These are phyloP conservation scores for Geranium rotundifolium DNA, from an alignment of 345 rosid genomes.

Conservation along the genomic window DNA sequence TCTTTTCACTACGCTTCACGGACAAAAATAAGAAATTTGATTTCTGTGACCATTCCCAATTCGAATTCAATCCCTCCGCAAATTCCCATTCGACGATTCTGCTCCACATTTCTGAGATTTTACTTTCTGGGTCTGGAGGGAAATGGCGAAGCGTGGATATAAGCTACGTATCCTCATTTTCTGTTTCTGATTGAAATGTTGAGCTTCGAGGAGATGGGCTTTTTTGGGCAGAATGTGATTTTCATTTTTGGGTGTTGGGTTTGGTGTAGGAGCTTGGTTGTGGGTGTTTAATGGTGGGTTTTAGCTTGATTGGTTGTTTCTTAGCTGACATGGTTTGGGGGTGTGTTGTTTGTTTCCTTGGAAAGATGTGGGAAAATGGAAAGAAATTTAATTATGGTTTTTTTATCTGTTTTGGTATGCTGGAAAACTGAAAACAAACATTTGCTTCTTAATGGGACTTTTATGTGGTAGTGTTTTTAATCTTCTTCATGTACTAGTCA, in stretches of 20 bases:
- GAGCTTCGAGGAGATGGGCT: background rate
- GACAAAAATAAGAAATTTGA: too few relatives aligned
- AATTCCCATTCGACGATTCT: background rate
- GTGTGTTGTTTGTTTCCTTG: background rate
- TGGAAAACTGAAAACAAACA: background rate
- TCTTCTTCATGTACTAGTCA: too few relatives aligned
- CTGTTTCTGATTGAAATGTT: background rate
- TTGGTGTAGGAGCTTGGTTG: background rate
- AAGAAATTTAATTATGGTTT: background rate
- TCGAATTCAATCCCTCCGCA: background rate
- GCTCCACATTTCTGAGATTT: background rate
- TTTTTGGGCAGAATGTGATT: background rate
- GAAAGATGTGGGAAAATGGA: background rate
- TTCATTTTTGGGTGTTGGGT: background rate
- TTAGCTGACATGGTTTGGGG: background rate
- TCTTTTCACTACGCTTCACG: background rate
- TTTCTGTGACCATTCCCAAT: background rate
- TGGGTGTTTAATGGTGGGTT: background rate
- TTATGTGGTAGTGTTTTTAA: background rate
- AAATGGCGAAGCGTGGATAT: slow-evolving; percentile 87
- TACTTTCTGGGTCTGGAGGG: background rate
- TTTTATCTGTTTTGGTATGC: background rate
- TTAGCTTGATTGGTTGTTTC: background rate
- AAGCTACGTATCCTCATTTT: slow-evolving; percentile 85
- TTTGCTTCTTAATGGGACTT: too few relatives aligned